Evolutionary conservation across 2,329 filamentous ascomycete species (phyloP).

Genomic region (Aureobasidium sp.): DNA sequence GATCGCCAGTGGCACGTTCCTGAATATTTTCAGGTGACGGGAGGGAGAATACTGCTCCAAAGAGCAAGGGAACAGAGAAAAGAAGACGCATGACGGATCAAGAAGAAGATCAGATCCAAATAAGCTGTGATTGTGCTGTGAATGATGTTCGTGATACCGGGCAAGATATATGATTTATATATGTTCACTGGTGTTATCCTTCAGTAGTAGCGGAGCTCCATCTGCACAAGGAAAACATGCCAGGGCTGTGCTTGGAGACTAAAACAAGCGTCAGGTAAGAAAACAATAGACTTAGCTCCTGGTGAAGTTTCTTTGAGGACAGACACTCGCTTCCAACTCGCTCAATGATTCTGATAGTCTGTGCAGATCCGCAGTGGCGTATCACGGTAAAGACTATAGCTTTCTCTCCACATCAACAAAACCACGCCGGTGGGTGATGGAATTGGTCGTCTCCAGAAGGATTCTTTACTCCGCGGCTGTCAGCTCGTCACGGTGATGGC

Average conservation of each 20-base stretch:
- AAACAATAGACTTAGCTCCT: background rate
- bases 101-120: background rate
- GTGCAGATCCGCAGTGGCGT: conserved; percentile 4
- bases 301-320: background rate
- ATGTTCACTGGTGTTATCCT: background rate
- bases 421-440: too few species aligned
- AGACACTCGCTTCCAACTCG: conserved; percentile 3
- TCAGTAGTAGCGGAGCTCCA: background rate
- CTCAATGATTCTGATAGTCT: background rate
- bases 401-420: too few species aligned
- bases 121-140: background rate
- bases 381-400: background rate
- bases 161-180: background rate
- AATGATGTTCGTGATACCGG: background rate
- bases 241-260: background rate
- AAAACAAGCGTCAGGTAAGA: background rate
- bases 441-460: too few species aligned
- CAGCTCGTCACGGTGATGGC: too few species aligned
- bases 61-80: conserved; percentile 9
- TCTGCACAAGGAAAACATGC: background rate
- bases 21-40: conserved; percentile 18
- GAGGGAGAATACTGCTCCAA: conserved; percentile 15
- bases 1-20: conserved; percentile 20
- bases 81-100: conserved; percentile 14
- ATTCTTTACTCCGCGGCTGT: too few species aligned